These are phyloP conservation scores for Phyllosticta citribraziliensis DNA, from an alignment of 2,329 filamentous ascomycete species.

Conservation along the genomic window DNA sequence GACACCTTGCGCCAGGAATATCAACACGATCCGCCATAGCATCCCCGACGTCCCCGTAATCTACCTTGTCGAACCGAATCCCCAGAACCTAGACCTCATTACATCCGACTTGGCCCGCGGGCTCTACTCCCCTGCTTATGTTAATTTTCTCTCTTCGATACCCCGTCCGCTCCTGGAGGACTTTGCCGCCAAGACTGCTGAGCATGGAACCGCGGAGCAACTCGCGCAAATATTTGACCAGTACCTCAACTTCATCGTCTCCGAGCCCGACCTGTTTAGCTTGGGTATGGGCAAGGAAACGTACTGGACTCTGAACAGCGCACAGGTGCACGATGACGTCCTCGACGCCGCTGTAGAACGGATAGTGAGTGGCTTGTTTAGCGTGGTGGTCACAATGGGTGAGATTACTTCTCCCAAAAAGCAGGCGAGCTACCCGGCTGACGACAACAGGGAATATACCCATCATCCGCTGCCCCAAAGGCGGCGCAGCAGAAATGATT, in stretches of 20 bases:
- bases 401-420: constrained; percentile 18
- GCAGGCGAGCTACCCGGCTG: constrained; percentile 6
- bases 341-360: constrained; percentile 79
- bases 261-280: constrained; percentile 90
- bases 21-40: constrained; percentile 69
- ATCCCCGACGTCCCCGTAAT: constrained; percentile 96
- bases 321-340: constrained; percentile 79
- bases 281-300: constrained; percentile 86
- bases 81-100: constrained; percentile 70
- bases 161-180: constrained; percentile 86
- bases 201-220: constrained; percentile 74
- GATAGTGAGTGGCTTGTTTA: constrained; percentile 94
- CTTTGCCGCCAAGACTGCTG: constrained; percentile 79
- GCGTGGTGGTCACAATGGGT: constrained; percentile 97
- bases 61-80: constrained; percentile 86
- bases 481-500: constrained; percentile 87
- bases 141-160: constrained; percentile 95
- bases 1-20: constrained; percentile 45
- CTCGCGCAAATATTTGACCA: constrained; percentile 93
- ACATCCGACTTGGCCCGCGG: constrained; percentile 77
- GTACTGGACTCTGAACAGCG: constrained; percentile 95
- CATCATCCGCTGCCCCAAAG: constrained; percentile 89
- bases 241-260: constrained; percentile 94
- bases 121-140: constrained; percentile 85
- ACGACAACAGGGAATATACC: constrained; percentile 64